Conservation (phyloP, 495 filamentous ascomycete species). For the Hyaloscypha variabilis region DNA sequence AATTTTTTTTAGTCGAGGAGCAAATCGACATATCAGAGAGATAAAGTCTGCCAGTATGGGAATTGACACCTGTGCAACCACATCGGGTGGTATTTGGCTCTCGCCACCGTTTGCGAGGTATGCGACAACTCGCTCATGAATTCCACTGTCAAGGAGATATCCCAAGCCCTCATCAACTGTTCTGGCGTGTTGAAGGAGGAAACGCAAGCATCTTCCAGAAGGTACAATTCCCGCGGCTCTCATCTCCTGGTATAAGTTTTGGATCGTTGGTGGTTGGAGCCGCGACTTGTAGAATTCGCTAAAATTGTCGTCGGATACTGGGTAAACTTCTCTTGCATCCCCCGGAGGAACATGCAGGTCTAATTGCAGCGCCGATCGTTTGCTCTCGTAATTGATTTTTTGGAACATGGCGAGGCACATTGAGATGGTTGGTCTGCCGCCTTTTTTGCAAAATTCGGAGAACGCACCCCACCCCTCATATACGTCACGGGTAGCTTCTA, state of each 20-base stretch:
- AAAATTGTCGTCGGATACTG: slow-evolving; percentile 23
- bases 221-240: slow-evolving; percentile 21
- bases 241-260: slow-evolving; percentile 31
- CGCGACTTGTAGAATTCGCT: slow-evolving; percentile 22
- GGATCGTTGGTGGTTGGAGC: slow-evolving; percentile 27
- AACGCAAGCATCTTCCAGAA: slow-evolving; percentile 21
- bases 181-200: slow-evolving; percentile 28
- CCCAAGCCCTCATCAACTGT: slow-evolving; percentile 17
- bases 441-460: slow-evolving; percentile 6
- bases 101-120: slow-evolving; percentile 5
- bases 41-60: slow-evolving; percentile 24
- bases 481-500: slow-evolving; percentile 31
- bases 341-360: slow-evolving; percentile 15
- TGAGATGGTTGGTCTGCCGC: slow-evolving; percentile 10
- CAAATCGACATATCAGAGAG: slow-evolving; percentile 27
- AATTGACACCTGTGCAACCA: slow-evolving; percentile 8
- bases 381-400: slow-evolving; percentile 27
- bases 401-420: slow-evolving; percentile 34
- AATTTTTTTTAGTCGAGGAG: neutral
- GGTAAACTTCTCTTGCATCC: slow-evolving; percentile 31
- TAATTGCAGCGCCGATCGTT: slow-evolving; percentile 5
- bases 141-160: slow-evolving; percentile 27
- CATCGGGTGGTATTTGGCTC: neutral
- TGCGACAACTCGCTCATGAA: slow-evolving; percentile 5
- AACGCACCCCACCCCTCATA: slow-evolving; percentile 34